phyloP scores from a whole-genome alignment of 768 basidiomycete genomes.

The Leccinum rimulosum region DNA sequence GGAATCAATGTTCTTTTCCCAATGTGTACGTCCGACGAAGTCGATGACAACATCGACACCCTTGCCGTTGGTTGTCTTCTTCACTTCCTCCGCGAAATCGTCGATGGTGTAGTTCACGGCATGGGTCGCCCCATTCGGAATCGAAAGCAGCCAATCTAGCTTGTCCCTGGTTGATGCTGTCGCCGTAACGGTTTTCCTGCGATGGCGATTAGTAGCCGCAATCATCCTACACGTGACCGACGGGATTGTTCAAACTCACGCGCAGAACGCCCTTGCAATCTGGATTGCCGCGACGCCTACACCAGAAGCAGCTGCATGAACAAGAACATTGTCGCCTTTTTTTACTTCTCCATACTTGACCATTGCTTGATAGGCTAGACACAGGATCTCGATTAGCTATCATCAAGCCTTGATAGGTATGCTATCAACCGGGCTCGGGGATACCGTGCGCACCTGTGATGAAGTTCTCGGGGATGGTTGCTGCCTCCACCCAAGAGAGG shows the following conservation, averaged over 20 bases:
- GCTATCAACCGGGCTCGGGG: slow-evolving; percentile 4
- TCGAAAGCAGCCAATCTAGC: slow-evolving; percentile 66
- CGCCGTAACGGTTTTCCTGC: slow-evolving; percentile 68
- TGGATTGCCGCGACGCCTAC: slow-evolving; percentile 90
- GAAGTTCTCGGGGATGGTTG: slow-evolving; percentile 85
- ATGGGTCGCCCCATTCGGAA: slow-evolving; percentile 71
- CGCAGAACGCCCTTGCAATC: slow-evolving; percentile 69
- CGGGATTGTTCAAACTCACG: slow-evolving; percentile 47
- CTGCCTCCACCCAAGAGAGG: slow-evolving; percentile 81
- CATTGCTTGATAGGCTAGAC: slow-evolving; percentile 58
- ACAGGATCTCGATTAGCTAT: neutral
- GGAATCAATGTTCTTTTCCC: slow-evolving; percentile 67
- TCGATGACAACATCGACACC: slow-evolving; percentile 87
- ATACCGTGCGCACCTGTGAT: slow-evolving; percentile 62
- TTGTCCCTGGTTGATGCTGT: slow-evolving; percentile 87
- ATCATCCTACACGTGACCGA: slow-evolving; percentile 1
- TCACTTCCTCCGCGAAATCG: slow-evolving; percentile 74
- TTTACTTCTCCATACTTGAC: slow-evolving; percentile 68
- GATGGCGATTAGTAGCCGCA: slow-evolving; percentile 8
- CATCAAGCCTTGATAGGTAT: slow-evolving; percentile 5
- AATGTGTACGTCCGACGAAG: slow-evolving; percentile 76
- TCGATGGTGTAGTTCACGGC: slow-evolving; percentile 82
- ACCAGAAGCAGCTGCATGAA: slow-evolving; percentile 91
- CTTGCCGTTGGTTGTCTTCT: slow-evolving; percentile 60
- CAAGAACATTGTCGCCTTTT: slow-evolving; percentile 69